Evolutionary conservation across 2,329 filamentous ascomycete genomes (phyloP).

Genomic region (Bisporella sp.): DNA sequence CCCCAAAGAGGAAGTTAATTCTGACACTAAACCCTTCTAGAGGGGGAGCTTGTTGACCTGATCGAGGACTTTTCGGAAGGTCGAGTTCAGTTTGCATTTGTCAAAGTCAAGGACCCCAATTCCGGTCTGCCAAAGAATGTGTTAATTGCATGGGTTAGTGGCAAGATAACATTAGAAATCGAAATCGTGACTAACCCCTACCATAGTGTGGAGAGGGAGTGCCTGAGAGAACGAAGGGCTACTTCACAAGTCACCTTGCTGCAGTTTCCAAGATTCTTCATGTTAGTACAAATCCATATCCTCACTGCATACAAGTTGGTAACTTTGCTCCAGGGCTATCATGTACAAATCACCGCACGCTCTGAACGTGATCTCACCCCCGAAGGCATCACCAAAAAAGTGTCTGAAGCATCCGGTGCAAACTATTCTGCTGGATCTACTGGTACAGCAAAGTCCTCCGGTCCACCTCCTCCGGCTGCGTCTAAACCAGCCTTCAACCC

Average conservation of each 20-base stretch:
- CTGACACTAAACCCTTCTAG: slow-evolving; percentile 36
- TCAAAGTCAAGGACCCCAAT: slow-evolving; percentile 95
- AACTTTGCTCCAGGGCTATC: slow-evolving; percentile 60
- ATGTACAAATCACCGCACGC: slow-evolving; percentile 93
- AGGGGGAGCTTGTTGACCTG: slow-evolving; percentile 84
- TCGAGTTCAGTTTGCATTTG: slow-evolving; percentile 91
- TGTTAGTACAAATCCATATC: slow-evolving; percentile 34
- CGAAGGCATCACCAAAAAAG: slow-evolving; percentile 84
- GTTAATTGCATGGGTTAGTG: slow-evolving; percentile 74
- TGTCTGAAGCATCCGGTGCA: slow-evolving; percentile 86
- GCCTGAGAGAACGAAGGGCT: slow-evolving; percentile 96
- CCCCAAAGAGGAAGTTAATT: slow-evolving; percentile 6
- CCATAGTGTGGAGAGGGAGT: slow-evolving; percentile 84
- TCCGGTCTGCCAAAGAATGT: slow-evolving; percentile 83
- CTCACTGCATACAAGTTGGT: slow-evolving; percentile 2
- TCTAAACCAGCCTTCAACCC: slow-evolving; percentile 92
- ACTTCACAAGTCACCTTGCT: slow-evolving; percentile 91
- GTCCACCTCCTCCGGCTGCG: slow-evolving; percentile 55
- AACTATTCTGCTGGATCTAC: slow-evolving; percentile 76
- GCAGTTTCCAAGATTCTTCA: slow-evolving; percentile 89
- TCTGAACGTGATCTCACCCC: slow-evolving; percentile 84
- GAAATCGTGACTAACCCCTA: slow-evolving; percentile 16
- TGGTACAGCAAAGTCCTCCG: slow-evolving; percentile 41
- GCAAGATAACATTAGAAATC: not conserved
- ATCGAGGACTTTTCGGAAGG: slow-evolving; percentile 97